Evolutionary conservation across 2,329 filamentous ascomycete species (phyloP).

Genomic region (Beauveria sp.): DNA sequence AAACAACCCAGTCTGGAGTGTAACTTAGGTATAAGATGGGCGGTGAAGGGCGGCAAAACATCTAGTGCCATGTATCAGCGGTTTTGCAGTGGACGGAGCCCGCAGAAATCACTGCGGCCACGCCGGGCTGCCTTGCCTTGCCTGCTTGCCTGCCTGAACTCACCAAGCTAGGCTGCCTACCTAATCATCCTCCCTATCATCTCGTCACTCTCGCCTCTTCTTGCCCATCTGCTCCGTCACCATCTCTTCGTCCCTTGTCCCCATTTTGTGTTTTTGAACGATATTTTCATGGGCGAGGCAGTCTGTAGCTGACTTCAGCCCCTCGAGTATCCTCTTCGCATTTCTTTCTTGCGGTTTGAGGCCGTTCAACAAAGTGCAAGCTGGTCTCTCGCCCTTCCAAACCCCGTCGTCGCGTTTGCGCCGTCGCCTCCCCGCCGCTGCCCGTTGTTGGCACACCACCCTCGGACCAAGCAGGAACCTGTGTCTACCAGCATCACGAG

Average conservation of each 20-base stretch:
- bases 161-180: neutral
- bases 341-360: neutral
- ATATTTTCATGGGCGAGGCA: neutral
- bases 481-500: neutral
- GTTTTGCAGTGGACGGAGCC: neutral
- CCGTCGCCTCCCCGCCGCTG: constrained; percentile 2
- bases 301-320: neutral
- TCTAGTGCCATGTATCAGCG: neutral
- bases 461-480: neutral
- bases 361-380: neutral
- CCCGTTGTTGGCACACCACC: neutral
- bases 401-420: constrained; percentile 8
- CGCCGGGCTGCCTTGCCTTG: neutral
- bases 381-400: neutral
- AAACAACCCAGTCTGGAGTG: no score
- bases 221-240: constrained; percentile 3
- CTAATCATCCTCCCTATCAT: neutral
- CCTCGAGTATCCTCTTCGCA: no score
- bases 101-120: neutral
- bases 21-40: neutral
- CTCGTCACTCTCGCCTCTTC: constrained; percentile 7
- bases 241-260: neutral
- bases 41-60: neutral
- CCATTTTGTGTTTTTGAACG: neutral
- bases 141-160: neutral